Evolutionary conservation across 192 early-diverging fungal species (phyloP), one percentile per base, ranked within the genome.

Genomic region (Gryganskiella cystojenkinii): DNA sequence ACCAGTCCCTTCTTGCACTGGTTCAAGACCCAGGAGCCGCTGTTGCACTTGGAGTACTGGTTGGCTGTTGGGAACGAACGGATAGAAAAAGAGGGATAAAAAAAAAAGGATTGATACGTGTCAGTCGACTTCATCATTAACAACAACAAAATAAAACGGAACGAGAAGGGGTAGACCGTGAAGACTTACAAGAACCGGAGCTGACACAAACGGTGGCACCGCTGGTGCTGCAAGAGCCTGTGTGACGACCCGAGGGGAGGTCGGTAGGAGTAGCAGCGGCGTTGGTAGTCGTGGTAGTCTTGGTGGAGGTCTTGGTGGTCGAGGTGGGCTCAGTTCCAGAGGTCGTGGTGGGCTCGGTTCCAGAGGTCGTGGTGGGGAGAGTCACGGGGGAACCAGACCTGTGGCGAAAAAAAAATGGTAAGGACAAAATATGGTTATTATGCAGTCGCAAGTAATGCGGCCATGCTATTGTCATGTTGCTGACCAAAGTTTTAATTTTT

Each of bases 191-290:
- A 50, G 47, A 50, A 40, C 63, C 52, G 9, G 51, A 49, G 31
- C 40, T 45, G 40, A 65, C 40, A 45, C 63, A 65, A 19, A 55
- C 52, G 7, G 63, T 65, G 24, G 63, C 63, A 25, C 52, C 63
- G 19, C 28, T 54, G 19, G 3, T 25, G 4, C 35, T 33, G 50
- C 63, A 65, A 53, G 27, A n/a, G 15, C 63, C 63, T 4, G 63
- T 20, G 7, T 65, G 63, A 15, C 30, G 25, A 14, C 63, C 61
- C n/a, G 46, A 50, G 28, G 46, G 61, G 34, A 62, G 22, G 11
- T 31, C 1, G 19, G 31, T 2, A 8, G 8, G 3, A 15, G 54
- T 3, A 8, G 5, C 33, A 33, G 54, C 49, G 51, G 34, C 9
- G 22, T 11, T 19, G 10, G 52, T 19, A 11, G 50, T 54, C 27